These are phyloP conservation scores for Penicillium longicatenatum DNA, from an alignment of 495 filamentous ascomycete species.

Conservation along the genomic window DNA sequence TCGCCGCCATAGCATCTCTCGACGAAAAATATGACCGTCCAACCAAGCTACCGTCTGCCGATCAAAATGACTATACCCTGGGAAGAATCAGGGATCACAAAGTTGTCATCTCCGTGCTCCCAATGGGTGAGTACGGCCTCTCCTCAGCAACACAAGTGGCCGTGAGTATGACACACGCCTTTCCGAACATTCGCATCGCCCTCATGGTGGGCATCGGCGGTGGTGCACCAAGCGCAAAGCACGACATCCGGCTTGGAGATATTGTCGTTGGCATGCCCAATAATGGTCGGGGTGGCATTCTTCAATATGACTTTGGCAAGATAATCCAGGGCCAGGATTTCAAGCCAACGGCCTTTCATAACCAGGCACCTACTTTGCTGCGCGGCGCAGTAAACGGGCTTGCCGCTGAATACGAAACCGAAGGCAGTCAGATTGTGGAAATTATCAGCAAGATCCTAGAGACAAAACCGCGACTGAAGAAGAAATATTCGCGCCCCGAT, in stretches of 20 bases:
- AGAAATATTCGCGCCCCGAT: neutral
- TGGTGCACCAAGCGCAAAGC: slow-evolving; percentile 23
- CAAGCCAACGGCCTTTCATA: slow-evolving; percentile 29
- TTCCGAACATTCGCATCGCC: slow-evolving; percentile 18
- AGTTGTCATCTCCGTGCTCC: slow-evolving; percentile 11
- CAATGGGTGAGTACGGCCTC: slow-evolving; percentile 8
- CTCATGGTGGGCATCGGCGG: slow-evolving; percentile 31
- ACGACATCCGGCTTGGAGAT: slow-evolving; percentile 26
- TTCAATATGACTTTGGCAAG: slow-evolving; percentile 45
- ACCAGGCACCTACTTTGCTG: slow-evolving; percentile 33
- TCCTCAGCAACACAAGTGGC: slow-evolving; percentile 28
- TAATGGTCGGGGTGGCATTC: slow-evolving; percentile 28
- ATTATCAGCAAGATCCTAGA: neutral
- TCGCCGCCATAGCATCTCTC: slow-evolving; percentile 39
- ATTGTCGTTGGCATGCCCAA: slow-evolving; percentile 35
- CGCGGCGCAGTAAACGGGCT: slow-evolving; percentile 21
- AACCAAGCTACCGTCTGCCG: slow-evolving; percentile 9
- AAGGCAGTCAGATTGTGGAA: neutral
- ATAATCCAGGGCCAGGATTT: slow-evolving; percentile 18
- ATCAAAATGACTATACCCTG: slow-evolving; percentile 37
- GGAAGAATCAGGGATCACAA: slow-evolving; percentile 37
- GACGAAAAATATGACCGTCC: slow-evolving; percentile 31
- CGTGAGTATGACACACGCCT: slow-evolving; percentile 27
- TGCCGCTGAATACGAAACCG: neutral
- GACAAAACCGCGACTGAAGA: neutral